Base-by-base conservation (phyloP, 2,329 filamentous ascomycete species). In the Xylaria sp. region DNA sequence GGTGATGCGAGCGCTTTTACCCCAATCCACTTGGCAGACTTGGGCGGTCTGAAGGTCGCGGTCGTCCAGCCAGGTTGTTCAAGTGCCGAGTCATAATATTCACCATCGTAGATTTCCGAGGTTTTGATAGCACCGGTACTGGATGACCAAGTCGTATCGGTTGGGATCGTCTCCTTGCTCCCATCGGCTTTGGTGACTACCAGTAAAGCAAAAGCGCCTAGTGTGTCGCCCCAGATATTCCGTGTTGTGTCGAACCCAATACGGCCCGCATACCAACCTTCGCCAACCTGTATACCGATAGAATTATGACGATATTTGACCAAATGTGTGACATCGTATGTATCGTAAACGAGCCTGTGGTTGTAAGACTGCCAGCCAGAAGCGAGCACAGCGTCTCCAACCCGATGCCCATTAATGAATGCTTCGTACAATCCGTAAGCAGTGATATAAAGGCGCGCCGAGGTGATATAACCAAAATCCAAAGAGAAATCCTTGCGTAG, bases 331-430 rank as follows among this genome's bases (percentile, higher is more conserved):
- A 89, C 83, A 68, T 89, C 85, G 64, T 85, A 86, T 0, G 83
- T 85, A 65, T 88, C 82, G 68, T 89, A 90, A 0, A 81, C 78
- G n/a, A 85, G 81, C 0, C 86, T 80, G 56, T 84, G 76, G 0
- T 82, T 77, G 69, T 89, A 89, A 2, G 82, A 82, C 52, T 84
- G 83, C 84, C 85, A 88, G 0, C 86, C 86, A 0, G 86, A 86
- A 23, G 85, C 83, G 44, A 87, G 76, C 4, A 82, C 79, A 4
- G 77, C 65, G 41, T 82, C 80, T 0, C 82, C 81, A 2, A 86
- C 80, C 5, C 75, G 74, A 0, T 76, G 67, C 0, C 83, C 84
- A 59, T 88, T 87, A 67, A 88, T 82, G 39, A 81, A 80, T 0
- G 82, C 83, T 50, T 83, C 79, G 62, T 85, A 87, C 0, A 86